Base-by-base conservation (phyloP, 2,329 filamentous ascomycete species). In the Fusarium luffae region DNA sequence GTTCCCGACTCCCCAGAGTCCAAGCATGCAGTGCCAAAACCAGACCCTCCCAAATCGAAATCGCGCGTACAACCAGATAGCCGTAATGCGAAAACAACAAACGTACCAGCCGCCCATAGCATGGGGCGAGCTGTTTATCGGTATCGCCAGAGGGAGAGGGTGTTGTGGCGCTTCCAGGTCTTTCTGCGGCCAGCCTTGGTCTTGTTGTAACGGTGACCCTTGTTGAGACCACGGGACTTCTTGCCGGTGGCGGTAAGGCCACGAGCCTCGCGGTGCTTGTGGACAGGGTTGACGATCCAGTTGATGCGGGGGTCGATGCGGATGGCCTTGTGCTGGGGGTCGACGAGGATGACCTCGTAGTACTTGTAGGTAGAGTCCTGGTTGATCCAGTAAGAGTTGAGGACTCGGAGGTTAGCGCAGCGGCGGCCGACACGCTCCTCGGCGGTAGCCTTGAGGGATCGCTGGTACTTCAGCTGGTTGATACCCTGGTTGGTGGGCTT, bases 351-450 rank as follows among this genome's bases (percentile, higher is more conserved):
- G 85, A 98, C 91, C 88, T 99, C 96, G 89, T 90, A 99, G 93
- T 99, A 99, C 90, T 99, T 99, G 93, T 98, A 99, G 86, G 96
- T 99, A 69, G 94, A 98, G 89, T 99, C 96, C 90, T 98, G 94
- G 93, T 99, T 99, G 89, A 99, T 93, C 97, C 97, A 99, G 94
- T 99, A 99, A 74, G 95, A 98, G 93, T 99, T 99, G 82, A 99
- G 92, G 82, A 99, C 96, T 82, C 96, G 94, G 85, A 99, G 87
- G 88, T 99, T 99, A 86, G 94, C 94, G 89, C 94, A 98, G 84
- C 95, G 94, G 85, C 94, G 94, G 82, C 97, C 96, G 83, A 99
- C 95, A 92, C 96, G 96, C 92, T 99, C 96, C 90, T 99, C 97
- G 79, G 97, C 97, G 79, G 96, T 99, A 79, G 95, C 89, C 85